Percentiles rank a stretch among this genome's conserved stretches.
phyloP scores from a whole-genome alignment of 1,139 yeast genomes.

The Protomyces pachydermus region DNA sequence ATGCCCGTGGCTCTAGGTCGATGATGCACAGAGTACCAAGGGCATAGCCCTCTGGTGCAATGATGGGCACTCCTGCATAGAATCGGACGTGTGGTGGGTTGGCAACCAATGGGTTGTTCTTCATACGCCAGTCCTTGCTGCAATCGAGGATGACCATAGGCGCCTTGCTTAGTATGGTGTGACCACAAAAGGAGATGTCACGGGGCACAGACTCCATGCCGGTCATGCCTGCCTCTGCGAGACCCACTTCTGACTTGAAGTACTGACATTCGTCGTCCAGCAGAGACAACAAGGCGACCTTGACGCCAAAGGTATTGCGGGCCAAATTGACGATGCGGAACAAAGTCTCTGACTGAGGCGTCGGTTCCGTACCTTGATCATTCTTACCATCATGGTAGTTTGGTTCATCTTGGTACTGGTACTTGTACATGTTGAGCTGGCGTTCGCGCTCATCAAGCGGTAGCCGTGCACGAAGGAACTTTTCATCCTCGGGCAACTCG shows the following conservation, averaged over 20 bases:
- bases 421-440: slow-evolving; percentile 18
- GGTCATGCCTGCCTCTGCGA: slow-evolving; percentile 12
- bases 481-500: slow-evolving; percentile 26
- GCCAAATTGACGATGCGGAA: slow-evolving; percentile 24
- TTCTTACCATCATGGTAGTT: slow-evolving; percentile 16
- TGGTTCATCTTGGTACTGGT: slow-evolving; percentile 10
- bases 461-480: slow-evolving; percentile 13
- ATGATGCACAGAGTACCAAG: slow-evolving; percentile 32
- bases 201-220: slow-evolving; percentile 28
- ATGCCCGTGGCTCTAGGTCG: slow-evolving; percentile 29
- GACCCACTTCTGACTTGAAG: slow-evolving; percentile 25
- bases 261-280: slow-evolving; percentile 25
- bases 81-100: slow-evolving; percentile 30
- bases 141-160: slow-evolving; percentile 32
- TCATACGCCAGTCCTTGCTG: slow-evolving; percentile 32
- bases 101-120: slow-evolving; percentile 31
- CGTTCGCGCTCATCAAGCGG: slow-evolving; percentile 19
- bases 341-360: slow-evolving; percentile 16
- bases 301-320: slow-evolving; percentile 21
- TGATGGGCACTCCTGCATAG: slow-evolving; percentile 34
- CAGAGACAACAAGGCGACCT: slow-evolving; percentile 17
- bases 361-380: slow-evolving; percentile 8
- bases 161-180: slow-evolving; percentile 30
- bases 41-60: slow-evolving; percentile 29
- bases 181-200: slow-evolving; percentile 31